Conservation (phyloP, 2,329 filamentous ascomycete genomes). For the Neurospora sp. region DNA sequence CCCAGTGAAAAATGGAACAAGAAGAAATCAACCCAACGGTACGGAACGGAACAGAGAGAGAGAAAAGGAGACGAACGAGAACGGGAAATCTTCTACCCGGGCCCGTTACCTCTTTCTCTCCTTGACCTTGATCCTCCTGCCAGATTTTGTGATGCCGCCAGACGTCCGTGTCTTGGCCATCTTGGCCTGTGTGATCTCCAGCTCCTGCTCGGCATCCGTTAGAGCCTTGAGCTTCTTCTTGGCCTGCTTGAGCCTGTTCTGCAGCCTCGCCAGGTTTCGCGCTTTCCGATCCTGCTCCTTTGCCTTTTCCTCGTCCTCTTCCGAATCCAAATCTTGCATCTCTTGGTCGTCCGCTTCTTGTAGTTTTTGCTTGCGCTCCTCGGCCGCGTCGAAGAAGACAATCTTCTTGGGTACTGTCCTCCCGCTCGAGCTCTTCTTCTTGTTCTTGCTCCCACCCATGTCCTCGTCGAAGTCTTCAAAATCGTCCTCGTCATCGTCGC, state of each 20-base stretch:
- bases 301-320: slow-evolving; percentile 22
- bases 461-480: slow-evolving; percentile 23
- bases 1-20: not conserved
- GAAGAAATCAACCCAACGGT: not conserved
- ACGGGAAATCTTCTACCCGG: not conserved
- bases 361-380: slow-evolving; percentile 25
- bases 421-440: slow-evolving; percentile 14
- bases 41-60: slow-evolving; percentile 4
- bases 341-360: slow-evolving; percentile 27
- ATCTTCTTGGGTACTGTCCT: slow-evolving; percentile 32
- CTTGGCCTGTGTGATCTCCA: slow-evolving; percentile 49
- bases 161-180: slow-evolving; percentile 57
- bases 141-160: slow-evolving; percentile 47
- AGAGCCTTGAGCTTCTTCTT: slow-evolving; percentile 45
- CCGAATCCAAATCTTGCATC: slow-evolving; percentile 20
- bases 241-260: slow-evolving; percentile 37
- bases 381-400: slow-evolving; percentile 35
- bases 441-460: slow-evolving; percentile 4
- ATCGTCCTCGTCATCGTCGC: slow-evolving; percentile 22
- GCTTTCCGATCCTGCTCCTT: slow-evolving; percentile 25
- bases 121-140: slow-evolving; percentile 52
- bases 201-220: slow-evolving; percentile 43
- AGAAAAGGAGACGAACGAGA: slow-evolving; percentile 7
- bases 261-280: slow-evolving; percentile 35
- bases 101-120: slow-evolving; percentile 46